These are phyloP conservation scores for Avena atlantica DNA, from an alignment of 176 grass and related monocot genomes.

Conservation along the genomic window DNA sequence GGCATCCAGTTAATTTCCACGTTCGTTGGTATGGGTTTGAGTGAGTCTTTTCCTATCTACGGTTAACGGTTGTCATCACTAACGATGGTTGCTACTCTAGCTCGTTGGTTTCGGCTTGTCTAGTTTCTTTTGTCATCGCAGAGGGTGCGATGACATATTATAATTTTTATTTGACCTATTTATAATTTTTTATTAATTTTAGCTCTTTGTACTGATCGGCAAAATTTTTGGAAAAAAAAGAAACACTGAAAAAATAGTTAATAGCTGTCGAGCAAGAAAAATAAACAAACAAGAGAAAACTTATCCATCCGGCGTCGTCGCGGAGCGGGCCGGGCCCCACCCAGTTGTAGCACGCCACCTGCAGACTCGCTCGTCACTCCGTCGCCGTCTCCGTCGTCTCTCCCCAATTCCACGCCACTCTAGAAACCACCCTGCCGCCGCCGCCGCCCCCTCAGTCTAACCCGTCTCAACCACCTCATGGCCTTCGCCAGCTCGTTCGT, in stretches of 20 bases:
- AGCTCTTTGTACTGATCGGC: too few species aligned
- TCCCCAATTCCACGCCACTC: constrained; percentile 28
- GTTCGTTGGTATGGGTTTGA: too few species aligned
- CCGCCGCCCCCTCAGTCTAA: background rate
- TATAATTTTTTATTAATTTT: too few species aligned
- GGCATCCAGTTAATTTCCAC: too few species aligned
- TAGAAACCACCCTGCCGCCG: constrained; percentile 36
- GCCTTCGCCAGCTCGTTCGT: constrained; percentile 47
- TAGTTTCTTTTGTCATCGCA: too few species aligned
- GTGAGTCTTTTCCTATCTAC: too few species aligned
- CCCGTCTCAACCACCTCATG: constrained; percentile 16
- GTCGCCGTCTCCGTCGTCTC: constrained; percentile 37
- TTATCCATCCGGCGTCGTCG: constrained; percentile 45
- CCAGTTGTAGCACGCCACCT: background rate
- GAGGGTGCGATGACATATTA: too few species aligned
- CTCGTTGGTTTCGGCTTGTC: too few species aligned
- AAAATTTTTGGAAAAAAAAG: too few species aligned
- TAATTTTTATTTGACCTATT: too few species aligned
- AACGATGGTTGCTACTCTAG: too few species aligned
- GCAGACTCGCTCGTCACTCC: constrained; percentile 12
- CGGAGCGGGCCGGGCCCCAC: constrained; percentile 27
- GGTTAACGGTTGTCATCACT: too few species aligned
- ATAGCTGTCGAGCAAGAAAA: background rate
- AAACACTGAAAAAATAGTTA: background rate
- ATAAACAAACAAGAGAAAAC: background rate